Percentiles rank a stretch among this genome's conserved stretches.
These are phyloP conservation scores for Vitis hybrid DNA, from an alignment of 177 flowering plant genomes.

Conservation along the genomic window DNA sequence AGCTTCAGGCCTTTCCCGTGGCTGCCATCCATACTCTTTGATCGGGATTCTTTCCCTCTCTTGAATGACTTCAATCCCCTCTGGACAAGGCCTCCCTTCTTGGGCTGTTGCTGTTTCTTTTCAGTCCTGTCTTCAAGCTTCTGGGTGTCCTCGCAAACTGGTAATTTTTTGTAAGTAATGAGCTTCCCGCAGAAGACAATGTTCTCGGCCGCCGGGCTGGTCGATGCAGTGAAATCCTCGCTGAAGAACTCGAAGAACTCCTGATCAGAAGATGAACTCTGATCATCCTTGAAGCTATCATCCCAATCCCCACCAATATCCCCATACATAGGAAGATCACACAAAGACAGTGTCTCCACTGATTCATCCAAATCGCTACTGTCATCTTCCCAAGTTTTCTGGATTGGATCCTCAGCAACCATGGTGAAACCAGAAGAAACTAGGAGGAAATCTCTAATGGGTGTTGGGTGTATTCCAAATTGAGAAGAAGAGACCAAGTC, in stretches of 20 bases:
- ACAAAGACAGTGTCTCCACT: conserved; percentile 40
- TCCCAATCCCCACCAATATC: conserved; percentile 12
- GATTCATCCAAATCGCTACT: conserved; percentile 6
- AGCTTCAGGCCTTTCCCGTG: not conserved
- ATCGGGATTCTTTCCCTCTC: not conserved
- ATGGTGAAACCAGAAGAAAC: not conserved
- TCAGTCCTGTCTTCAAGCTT: not conserved
- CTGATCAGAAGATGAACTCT: conserved; percentile 5
- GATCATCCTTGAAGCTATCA: conserved; percentile 12
- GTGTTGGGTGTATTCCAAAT: no score
- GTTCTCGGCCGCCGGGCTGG: conserved; percentile 7
- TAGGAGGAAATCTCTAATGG: no score
- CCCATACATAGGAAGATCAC: conserved; percentile 34
- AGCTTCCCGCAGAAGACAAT: conserved; percentile 47
- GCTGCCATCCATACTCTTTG: not conserved
- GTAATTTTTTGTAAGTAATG: conserved; percentile 22
- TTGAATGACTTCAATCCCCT: not conserved
- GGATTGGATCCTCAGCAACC: not conserved
- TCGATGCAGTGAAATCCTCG: conserved; percentile 12
- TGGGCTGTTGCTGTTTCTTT: not conserved
- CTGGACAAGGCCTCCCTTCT: not conserved
- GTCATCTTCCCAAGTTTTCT: not conserved
- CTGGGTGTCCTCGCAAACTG: not conserved
- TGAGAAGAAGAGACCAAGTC: no score
- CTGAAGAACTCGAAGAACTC: conserved; percentile 41